Percentiles rank a stretch among this genome's conserved stretches.
phyloP scores from a whole-genome alignment of 345 rosid species.

The Barbarea vulgaris region DNA sequence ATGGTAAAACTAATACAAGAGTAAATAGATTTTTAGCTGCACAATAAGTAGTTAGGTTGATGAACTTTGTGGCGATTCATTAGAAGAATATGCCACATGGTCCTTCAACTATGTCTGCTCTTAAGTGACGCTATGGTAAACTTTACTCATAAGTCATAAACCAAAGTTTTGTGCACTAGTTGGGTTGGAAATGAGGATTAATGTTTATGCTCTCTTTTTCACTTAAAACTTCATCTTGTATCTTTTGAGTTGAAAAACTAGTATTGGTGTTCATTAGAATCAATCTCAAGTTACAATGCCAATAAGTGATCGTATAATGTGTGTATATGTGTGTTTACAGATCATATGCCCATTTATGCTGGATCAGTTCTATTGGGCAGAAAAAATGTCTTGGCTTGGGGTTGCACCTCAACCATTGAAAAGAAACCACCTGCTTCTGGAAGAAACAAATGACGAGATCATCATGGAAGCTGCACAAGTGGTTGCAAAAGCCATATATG shows the following conservation, averaged over 20 bases:
- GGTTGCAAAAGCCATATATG: slow-evolving; percentile 55
- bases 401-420: slow-evolving; percentile 78
- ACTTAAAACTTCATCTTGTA: background rate
- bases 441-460: slow-evolving; percentile 43
- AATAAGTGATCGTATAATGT: background rate
- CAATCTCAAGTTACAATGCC: background rate
- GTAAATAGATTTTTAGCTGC: background rate
- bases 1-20: background rate
- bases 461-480: slow-evolving; percentile 54
- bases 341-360: slow-evolving; percentile 82
- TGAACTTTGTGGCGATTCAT: background rate
- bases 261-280: background rate
- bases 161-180: background rate
- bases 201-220: background rate
- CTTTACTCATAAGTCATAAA: background rate
- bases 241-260: background rate
- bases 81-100: background rate
- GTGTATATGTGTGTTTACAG: slow-evolving; percentile 39
- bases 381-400: slow-evolving; percentile 89
- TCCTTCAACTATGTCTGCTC: background rate
- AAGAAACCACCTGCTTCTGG: slow-evolving; percentile 57
- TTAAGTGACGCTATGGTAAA: background rate
- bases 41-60: background rate
- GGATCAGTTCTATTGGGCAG: slow-evolving; percentile 98
- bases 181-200: background rate